Conservation (phyloP, 352 stramenopile genomes). For the Aphanomyces stellatus region DNA sequence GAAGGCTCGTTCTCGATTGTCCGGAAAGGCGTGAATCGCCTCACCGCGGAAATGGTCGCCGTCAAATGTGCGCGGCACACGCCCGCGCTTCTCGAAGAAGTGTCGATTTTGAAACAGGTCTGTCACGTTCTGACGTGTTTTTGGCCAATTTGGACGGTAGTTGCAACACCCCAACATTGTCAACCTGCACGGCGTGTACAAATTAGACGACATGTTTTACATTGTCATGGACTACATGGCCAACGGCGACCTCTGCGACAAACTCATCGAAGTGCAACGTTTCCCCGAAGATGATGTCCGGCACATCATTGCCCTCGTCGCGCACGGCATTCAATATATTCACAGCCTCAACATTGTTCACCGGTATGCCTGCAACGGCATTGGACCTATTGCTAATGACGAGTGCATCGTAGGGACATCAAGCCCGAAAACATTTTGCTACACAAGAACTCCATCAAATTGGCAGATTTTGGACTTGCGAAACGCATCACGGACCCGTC, state of each 20-base stretch:
- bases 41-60: constrained; percentile 49
- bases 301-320: constrained; percentile 52
- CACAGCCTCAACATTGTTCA: constrained; percentile 42
- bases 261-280: constrained; percentile 52
- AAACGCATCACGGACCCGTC: constrained; percentile 43
- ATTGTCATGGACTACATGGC: constrained; percentile 79
- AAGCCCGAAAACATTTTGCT: constrained; percentile 80
- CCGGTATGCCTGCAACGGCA: neutral
- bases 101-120: constrained; percentile 40
- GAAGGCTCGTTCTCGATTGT: constrained; percentile 81
- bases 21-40: constrained; percentile 57
- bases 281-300: constrained; percentile 45
- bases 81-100: constrained; percentile 53
- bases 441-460: constrained; percentile 57
- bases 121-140: neutral
- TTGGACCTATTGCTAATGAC: neutral
- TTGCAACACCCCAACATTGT: constrained; percentile 65
- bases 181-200: constrained; percentile 56
- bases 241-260: constrained; percentile 64
- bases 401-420: constrained; percentile 42
- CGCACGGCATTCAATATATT: constrained; percentile 49
- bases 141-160: neutral
- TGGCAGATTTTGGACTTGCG: constrained; percentile 71
- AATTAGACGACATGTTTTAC: constrained; percentile 53
- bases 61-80: constrained; percentile 75